These are phyloP conservation scores for Echria macrotheca DNA, from an alignment of 495 filamentous ascomycete genomes.

Conservation along the genomic window DNA sequence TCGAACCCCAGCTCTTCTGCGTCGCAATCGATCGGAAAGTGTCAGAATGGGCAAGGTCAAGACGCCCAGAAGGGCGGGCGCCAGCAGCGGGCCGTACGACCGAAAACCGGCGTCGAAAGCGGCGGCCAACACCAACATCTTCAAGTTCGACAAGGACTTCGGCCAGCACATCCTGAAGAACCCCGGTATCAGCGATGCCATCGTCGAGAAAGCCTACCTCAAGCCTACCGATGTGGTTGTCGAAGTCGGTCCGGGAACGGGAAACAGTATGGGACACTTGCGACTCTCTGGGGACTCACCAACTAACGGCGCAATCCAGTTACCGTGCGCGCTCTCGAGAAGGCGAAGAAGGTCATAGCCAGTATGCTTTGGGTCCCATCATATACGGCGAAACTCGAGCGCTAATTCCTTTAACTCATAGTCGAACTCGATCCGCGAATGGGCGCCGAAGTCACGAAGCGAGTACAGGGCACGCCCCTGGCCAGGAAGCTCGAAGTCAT, in stretches of 20 bases:
- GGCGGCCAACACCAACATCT: constrained; percentile 70
- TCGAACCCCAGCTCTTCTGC: no score
- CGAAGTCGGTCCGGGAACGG: constrained; percentile 37
- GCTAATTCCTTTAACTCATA: no score
- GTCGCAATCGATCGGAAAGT: no score
- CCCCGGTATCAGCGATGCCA: constrained; percentile 83
- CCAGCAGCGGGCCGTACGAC: constrained; percentile 52
- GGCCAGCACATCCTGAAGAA: constrained; percentile 96
- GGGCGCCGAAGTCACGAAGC: constrained; percentile 94
- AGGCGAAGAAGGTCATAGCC: constrained; percentile 79
- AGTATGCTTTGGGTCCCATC: no score
- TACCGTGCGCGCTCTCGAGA: constrained; percentile 81
- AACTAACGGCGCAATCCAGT: no score
- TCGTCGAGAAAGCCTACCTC: constrained; percentile 76
- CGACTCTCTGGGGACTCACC: no score
- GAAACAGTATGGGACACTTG: constrained; percentile 23
- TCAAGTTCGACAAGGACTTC: constrained; percentile 55
- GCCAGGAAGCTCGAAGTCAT: constrained; percentile 77
- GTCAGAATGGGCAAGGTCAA: constrained; percentile 55
- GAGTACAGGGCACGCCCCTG: constrained; percentile 78
- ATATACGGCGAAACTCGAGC: no score
- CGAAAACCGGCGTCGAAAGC: constrained; percentile 31
- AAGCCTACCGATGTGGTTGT: constrained; percentile 77
- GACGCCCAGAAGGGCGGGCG: constrained; percentile 54
- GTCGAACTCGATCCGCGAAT: constrained; percentile 94